Base-by-base conservation (phyloP, 2,329 filamentous ascomycete genomes). In the Calonectria fujianensis region DNA sequence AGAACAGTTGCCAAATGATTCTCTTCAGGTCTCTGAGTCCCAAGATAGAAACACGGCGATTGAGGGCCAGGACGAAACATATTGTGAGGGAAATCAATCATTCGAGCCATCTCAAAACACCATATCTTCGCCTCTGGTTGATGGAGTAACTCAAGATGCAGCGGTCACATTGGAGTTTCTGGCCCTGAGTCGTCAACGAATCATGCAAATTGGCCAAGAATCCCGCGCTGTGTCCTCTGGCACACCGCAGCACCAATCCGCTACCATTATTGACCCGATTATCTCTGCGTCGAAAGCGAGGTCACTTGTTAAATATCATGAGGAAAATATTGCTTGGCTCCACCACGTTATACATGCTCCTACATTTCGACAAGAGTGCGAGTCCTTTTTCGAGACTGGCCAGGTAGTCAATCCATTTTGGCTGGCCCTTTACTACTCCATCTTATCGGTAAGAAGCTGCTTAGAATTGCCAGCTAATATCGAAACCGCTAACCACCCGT, bases 271-370 rank as follows among this genome's bases (percentile, higher is more conserved):
- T 29, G 57, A 31, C 16, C 24, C 35, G 1, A 10, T 29, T 14
- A 11, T 61, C n/a, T 20, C 57, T 27, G 29, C 35, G 3, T 20
- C 35, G 5, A 35, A 61, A 11, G 57, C 57, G 6, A 61, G 35
- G 35, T 41, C 37, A 4, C 35, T 61, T 1, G 57, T 61, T 2
- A 37, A 41, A 29, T 61, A 61, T 20, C 57, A 61, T 8, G 57
- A 61, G 13, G 35, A 61, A 2, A 61, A 61, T n/a, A 41, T 61
- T 18, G 35, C 57, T 11, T 61, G 57, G 57, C 57, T 61, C n/a
- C 57, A 61, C 6, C 57, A 61, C 24, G 57, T 61, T 39, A 20
- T 29, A 39, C 35, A 61, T 27, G 11, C 57, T 18, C 57, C 57
- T 10, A 61, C 57, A 18, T 61, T 61, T 41, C 35, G 57, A 61